Base-by-base conservation (phyloP, 2,329 filamentous ascomycete genomes). In the Fusarium hainanense region DNA sequence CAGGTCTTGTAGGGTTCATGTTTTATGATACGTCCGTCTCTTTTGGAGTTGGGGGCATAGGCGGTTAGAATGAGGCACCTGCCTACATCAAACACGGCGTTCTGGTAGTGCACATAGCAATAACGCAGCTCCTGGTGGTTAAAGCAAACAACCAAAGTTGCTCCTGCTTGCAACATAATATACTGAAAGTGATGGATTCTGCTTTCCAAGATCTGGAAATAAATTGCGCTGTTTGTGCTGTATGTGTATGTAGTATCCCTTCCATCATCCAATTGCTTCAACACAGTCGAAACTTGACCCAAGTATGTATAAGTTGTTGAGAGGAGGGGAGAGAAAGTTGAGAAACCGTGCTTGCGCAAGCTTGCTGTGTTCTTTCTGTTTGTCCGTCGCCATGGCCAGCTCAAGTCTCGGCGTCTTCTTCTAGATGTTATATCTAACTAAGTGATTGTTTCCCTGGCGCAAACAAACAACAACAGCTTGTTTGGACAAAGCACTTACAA, bases 71-170 rank as follows among this genome's bases (percentile, higher is more conserved):
- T 25, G 23, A 20, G 18, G 30, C 21, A n/a, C 28, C 34, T 48
- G 43, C 44, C 30, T 49, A 34, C 30, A 44, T 54, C 23, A 30
- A 60, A 43, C 63, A 66, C 11, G 63, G 63, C 47, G 63, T 66
- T 60, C 25, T 54, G 63, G 63, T 44, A 66, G 48, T 43, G 47
- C 32, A 32, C 21, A 49, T 27, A 46, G 51, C 27, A 42, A 20
- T 20, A 43, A 16, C 2, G 16, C 21, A 30, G 52, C 28, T 9
- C 37, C 42, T 21, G 49, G 16, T 41, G 11, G 37, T 27, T 54
- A 49, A 16, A 21, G 50, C 13, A 6, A 37, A 27, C 32, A 65
- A 37, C 34, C 41, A 23, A 64, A 20, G 46, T 46, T 58, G n/a
- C 16, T 58, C n/a, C 16, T 40, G 13, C 44, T 50, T 37, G 6